These are phyloP conservation scores for Neopestalotiopsis sp. DNA, from an alignment of 2,329 filamentous ascomycete species.

Conservation along the genomic window DNA sequence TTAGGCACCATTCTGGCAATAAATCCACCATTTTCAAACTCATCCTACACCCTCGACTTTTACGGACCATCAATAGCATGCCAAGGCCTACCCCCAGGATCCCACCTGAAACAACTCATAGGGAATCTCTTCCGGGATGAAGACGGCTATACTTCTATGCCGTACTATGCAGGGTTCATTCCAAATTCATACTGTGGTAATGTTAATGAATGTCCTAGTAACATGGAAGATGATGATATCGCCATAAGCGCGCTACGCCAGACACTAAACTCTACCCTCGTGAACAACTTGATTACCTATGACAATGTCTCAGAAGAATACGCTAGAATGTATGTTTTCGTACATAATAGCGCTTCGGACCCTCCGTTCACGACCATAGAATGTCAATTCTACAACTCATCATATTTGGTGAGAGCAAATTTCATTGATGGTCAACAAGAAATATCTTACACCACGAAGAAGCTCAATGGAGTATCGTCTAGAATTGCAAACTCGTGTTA, in stretches of 20 bases:
- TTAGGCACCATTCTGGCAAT: background rate
- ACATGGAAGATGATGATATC: background rate
- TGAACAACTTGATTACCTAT: no score
- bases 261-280: background rate
- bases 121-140: no score
- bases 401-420: background rate
- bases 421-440: background rate
- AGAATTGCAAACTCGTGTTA: no score
- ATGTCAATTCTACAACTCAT: background rate
- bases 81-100: background rate
- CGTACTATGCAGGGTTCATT: background rate
- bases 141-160: no score
- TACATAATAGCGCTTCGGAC: background rate
- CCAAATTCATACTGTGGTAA: background rate
- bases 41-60: background rate
- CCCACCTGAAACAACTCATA: background rate
- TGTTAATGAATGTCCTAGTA: no score
- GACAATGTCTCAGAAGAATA: background rate
- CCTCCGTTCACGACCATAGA: background rate
- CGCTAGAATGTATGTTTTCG: background rate
- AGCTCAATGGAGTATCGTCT: background rate
- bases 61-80: background rate
- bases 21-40: background rate
- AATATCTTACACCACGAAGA: background rate
- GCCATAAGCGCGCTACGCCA: background rate